Conservation (phyloP, 768 basidiomycete genomes). For the Trametes sanguinea region DNA sequence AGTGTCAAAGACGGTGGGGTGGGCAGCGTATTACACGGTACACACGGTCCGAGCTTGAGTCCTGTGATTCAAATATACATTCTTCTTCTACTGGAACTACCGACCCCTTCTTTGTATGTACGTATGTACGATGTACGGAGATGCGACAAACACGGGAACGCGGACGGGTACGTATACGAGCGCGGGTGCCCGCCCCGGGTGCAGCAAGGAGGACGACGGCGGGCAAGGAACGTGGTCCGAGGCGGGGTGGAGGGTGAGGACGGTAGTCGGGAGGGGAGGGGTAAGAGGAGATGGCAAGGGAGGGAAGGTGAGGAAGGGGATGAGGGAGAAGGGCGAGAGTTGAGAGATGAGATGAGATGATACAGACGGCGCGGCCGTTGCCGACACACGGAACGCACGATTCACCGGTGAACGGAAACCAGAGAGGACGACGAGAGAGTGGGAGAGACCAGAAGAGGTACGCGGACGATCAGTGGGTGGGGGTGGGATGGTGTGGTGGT, state of each 20-base stretch:
- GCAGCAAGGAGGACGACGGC: not conserved
- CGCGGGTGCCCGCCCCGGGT: slow-evolving; percentile 1
- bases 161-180: slow-evolving; percentile 7
- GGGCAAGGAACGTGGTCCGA: not conserved
- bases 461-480: not conserved
- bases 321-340: not conserved
- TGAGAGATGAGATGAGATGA: slow-evolving; percentile 8
- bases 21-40: not conserved
- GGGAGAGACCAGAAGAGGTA: slow-evolving; percentile 8
- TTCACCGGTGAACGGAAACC: slow-evolving; percentile 5
- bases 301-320: not conserved
- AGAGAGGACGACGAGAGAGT: slow-evolving; percentile 7
- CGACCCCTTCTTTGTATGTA: slow-evolving; percentile 20
- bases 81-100: slow-evolving; percentile 24
- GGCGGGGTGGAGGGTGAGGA: too few relatives aligned
- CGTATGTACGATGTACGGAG: slow-evolving; percentile 15
- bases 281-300: not conserved
- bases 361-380: slow-evolving; percentile 13
- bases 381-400: slow-evolving; percentile 8
- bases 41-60: not conserved
- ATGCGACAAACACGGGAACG: slow-evolving; percentile 9
- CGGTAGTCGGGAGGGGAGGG: not conserved
- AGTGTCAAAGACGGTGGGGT: not conserved
- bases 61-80: slow-evolving; percentile 21
- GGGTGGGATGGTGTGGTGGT: not conserved